Conservation (phyloP, 202 grass and related monocot species). For the Brachypodium distachyon region DNA sequence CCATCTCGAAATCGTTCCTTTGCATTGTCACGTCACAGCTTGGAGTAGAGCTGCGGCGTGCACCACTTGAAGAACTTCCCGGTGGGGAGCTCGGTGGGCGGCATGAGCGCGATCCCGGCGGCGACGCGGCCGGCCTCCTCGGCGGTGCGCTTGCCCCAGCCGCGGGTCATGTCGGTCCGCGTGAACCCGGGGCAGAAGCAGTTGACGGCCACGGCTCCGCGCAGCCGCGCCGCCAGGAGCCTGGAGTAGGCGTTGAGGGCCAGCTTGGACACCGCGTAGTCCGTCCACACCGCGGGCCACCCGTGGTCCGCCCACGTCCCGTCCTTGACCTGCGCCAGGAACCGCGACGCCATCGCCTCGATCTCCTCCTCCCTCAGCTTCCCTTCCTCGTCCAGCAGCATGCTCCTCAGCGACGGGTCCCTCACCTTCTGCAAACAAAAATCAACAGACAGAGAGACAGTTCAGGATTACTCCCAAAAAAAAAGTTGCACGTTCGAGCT, state of each 20-base stretch:
- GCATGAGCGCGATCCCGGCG: constrained; percentile 33
- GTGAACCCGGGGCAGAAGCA: constrained; percentile 82
- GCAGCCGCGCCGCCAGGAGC: constrained; percentile 32
- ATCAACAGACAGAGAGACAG: too few relatives aligned
- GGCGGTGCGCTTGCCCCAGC: constrained; percentile 30
- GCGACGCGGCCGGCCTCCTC: constrained; percentile 49
- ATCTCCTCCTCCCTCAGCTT: constrained; percentile 33
- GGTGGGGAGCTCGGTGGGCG: constrained; percentile 31
- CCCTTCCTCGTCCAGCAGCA: constrained; percentile 59
- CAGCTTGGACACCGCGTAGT: constrained; percentile 77
- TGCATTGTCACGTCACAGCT: constrained; percentile 31
- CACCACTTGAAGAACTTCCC: constrained; percentile 77
- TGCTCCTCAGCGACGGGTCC: constrained; percentile 15
- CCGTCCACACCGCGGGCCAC: constrained; percentile 70
- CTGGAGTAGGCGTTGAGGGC: constrained; percentile 63
- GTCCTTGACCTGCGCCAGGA: constrained; percentile 49
- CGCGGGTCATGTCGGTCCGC: constrained; percentile 48
- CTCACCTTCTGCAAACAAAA: constrained; percentile 47
- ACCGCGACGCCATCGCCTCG: constrained; percentile 46
- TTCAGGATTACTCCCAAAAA: too few relatives aligned
- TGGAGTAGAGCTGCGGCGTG: constrained; percentile 47
- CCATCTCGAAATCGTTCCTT: background rate
- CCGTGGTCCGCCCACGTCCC: constrained; percentile 53
- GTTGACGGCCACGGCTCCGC: constrained; percentile 34
- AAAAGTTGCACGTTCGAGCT: too few relatives aligned